phyloP scores from a whole-genome alignment of 2,329 filamentous ascomycete genomes.

The Hypoxylon sp. region DNA sequence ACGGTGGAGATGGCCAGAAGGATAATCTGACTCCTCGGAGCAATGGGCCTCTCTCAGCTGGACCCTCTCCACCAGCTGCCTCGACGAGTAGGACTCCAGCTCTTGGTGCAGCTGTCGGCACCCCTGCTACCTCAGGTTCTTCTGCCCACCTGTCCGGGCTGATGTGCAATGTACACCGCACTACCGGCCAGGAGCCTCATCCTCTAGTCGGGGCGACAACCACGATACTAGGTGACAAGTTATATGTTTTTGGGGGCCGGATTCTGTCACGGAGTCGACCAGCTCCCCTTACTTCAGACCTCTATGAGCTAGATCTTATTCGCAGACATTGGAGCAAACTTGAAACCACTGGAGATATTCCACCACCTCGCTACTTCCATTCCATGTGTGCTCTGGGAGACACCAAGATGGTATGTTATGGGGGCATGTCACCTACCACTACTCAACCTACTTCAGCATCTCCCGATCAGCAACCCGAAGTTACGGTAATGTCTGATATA shows the following conservation, averaged over 20 bases:
- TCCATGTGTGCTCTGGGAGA: conserved; percentile 95
- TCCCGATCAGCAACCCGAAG: conserved; percentile 82
- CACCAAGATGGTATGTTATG: conserved; percentile 97
- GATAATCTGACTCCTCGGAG: conserved; percentile 68
- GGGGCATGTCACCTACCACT: conserved; percentile 91
- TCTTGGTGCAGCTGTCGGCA: conserved; percentile 59
- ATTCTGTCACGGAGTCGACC: conserved; percentile 87
- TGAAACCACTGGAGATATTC: conserved; percentile 86
- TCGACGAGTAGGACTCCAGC: conserved; percentile 59
- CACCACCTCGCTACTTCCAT: conserved; percentile 95
- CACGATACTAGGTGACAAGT: conserved; percentile 92
- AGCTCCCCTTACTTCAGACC: conserved; percentile 84
- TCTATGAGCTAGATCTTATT: conserved; percentile 95
- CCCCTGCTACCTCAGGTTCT: conserved; percentile 62
- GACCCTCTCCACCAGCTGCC: conserved; percentile 68
- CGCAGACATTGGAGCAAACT: conserved; percentile 93
- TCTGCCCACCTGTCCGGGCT: conserved; percentile 75
- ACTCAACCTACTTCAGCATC: conserved; percentile 62
- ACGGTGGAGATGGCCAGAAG: conserved; percentile 63
- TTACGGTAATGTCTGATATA: conserved; percentile 98
- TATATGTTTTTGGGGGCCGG: conserved; percentile 96
- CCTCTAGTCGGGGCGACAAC: conserved; percentile 95
- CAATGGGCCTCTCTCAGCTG: conserved; percentile 69
- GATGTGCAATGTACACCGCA: conserved; percentile 83
- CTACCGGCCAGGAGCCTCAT: conserved; percentile 91